Evolutionary conservation across 2,329 filamentous ascomycete species (phyloP).

Genomic region (Paecilomyces dactylethromorphus): DNA sequence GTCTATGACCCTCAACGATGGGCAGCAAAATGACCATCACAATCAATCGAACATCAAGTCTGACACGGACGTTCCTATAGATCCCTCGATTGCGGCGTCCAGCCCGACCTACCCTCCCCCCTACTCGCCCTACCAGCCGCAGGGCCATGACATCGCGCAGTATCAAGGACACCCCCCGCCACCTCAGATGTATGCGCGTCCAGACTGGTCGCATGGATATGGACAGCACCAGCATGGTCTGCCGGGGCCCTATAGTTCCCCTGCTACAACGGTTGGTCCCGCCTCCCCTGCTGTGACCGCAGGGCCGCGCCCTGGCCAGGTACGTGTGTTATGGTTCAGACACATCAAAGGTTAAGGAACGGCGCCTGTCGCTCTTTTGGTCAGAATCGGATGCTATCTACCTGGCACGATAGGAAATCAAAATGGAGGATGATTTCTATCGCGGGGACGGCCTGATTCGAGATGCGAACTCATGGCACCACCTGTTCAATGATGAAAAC

Average conservation of each 20-base stretch:
- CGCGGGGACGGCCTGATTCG: background rate
- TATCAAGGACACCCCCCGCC: constrained; percentile 45
- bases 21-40: constrained; percentile 64
- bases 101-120: constrained; percentile 85
- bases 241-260: constrained; percentile 43
- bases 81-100: constrained; percentile 91
- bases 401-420: background rate
- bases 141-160: constrained; percentile 79
- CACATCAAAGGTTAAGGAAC: constrained; percentile 10
- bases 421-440: background rate
- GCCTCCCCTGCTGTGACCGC: constrained; percentile 55
- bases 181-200: constrained; percentile 42
- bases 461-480: background rate
- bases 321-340: constrained; percentile 44
- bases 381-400: background rate
- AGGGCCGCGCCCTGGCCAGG: constrained; percentile 56
- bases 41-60: constrained; percentile 65
- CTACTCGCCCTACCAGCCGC: constrained; percentile 80
- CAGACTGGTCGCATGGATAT: constrained; percentile 41
- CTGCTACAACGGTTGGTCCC: constrained; percentile 53
- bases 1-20: constrained; percentile 83
- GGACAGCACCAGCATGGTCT: constrained; percentile 41
- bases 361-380: constrained; percentile 10
- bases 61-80: constrained; percentile 98
- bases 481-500: constrained; percentile 1